Evolutionary conservation across 176 grass and related monocot genomes (phyloP), one percentile per base, ranked within the genome.

Genomic region (Juncus inflexus): DNA sequence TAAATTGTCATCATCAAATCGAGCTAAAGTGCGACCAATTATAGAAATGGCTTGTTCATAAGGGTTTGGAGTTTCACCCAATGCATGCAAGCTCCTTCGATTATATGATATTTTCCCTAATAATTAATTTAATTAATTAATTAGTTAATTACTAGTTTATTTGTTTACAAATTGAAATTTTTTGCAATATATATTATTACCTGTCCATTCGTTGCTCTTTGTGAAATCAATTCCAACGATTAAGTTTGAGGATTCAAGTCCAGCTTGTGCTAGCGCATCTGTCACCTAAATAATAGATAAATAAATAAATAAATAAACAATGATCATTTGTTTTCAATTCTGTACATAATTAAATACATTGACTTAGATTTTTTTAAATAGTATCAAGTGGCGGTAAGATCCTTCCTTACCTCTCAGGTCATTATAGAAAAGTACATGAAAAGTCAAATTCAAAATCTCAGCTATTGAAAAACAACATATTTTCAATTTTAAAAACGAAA

Each of bases 221-320:
- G 90, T 95, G 76, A 95, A 95, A 83, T 84, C 86, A 72, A 90
- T 84, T 42, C 86, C 85, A 65, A 95, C 73, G 37, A 89, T 95
- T 28, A 86, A 71, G 71, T 95, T 89, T 61, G 85, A 89, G 41
- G 85, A 95, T 68, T 89, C 90, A 8, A 89, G 76, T 64, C 85
- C 90, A 80, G 82, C 85, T 15, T 80, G 79, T n/a, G 73, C 73
- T 37, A 89, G 79, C 60, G 90, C 85, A 79, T 89, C 73, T 15
- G 82, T 86, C 14, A 89, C 90, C 90, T 95, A 72, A 80, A 70
- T 56, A 61, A 62, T 37, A 80, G 5, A 28, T 61, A 60, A 64
- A 3, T 62, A 38, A 40, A 28, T 61, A 60, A 64, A 3, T 62
- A 38, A 40, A 69, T 35, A 15, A 73, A 2, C 55, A 52, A 57